Evolutionary conservation across 2,329 filamentous ascomycete genomes (phyloP).

Genomic region (Colletotrichum lindemuthianum): DNA sequence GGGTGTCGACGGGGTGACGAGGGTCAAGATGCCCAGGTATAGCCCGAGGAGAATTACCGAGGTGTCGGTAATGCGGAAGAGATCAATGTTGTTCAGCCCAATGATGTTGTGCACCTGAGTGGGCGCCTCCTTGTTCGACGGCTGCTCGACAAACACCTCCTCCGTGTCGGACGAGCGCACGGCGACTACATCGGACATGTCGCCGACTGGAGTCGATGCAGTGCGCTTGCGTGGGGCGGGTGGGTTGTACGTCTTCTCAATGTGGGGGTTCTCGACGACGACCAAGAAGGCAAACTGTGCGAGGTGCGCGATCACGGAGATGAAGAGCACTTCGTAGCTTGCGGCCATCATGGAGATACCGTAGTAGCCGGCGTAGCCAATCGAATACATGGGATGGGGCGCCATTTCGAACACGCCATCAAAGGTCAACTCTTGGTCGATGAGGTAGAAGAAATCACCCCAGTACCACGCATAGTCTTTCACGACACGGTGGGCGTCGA

Average conservation of each 20-base stretch:
- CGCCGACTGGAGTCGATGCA: constrained; percentile 43
- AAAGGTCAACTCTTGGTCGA: constrained; percentile 97
- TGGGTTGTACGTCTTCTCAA: constrained; percentile 96
- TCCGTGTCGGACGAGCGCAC: constrained; percentile 30
- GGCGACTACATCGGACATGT: constrained; percentile 36
- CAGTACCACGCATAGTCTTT: constrained; percentile 99
- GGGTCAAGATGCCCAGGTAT: constrained; percentile 78
- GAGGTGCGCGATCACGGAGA: constrained; percentile 93
- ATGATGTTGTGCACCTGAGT: constrained; percentile 83
- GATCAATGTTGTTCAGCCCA: constrained; percentile 84
- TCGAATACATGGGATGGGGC: constrained; percentile 98
- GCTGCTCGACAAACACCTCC: constrained; percentile 35
- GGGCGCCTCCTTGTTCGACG: constrained; percentile 55
- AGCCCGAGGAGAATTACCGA: constrained; percentile 79
- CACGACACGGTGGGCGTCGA: constrained; percentile 96
- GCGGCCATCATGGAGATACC: constrained; percentile 98
- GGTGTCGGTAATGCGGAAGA: constrained; percentile 87
- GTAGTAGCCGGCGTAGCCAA: constrained; percentile 97
- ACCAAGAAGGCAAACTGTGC: constrained; percentile 94
- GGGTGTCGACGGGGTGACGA: constrained; percentile 80
- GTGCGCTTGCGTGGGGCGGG: constrained; percentile 76
- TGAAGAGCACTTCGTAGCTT: constrained; percentile 97
- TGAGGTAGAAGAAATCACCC: constrained; percentile 99
- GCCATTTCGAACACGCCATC: constrained; percentile 99
- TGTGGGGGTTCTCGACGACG: constrained; percentile 94